phyloP scores from a whole-genome alignment of 2,329 filamentous ascomycete genomes.

The Colletotrichum nymphaeae region DNA sequence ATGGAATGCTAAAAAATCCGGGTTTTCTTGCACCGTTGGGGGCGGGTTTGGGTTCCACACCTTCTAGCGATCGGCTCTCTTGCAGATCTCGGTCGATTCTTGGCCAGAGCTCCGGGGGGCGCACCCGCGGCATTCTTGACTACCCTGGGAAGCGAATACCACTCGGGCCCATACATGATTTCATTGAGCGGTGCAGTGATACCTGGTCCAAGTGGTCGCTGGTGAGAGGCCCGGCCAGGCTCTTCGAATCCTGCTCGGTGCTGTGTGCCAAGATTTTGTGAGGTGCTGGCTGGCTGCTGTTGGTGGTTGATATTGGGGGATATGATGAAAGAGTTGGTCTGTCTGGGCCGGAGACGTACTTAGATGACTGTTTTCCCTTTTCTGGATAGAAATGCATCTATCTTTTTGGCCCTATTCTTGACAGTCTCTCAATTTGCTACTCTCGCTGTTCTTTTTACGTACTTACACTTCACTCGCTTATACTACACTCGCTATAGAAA shows the following conservation, averaged over 20 bases:
- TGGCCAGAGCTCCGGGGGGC: constrained; percentile 14
- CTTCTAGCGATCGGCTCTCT: constrained; percentile 21
- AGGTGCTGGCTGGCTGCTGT: background rate
- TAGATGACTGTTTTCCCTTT: background rate
- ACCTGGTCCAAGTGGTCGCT: too few species aligned
- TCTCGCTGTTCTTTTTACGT: background rate
- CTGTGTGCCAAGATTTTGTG: background rate
- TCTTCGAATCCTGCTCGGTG: background rate
- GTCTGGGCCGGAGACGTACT: background rate
- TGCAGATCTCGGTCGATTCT: constrained; percentile 31
- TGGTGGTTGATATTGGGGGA: background rate
- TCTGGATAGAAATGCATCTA: background rate
- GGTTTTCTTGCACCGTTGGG: constrained; percentile 16
- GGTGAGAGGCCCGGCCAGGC: background rate
- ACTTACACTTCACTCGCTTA: constrained; percentile 9
- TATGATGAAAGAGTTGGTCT: background rate
- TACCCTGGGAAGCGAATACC: constrained; percentile 10
- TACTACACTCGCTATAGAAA: constrained; percentile 1
- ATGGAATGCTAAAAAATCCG: constrained; percentile 25
- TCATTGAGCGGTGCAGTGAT: constrained; percentile 8
- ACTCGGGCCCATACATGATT: constrained; percentile 34
- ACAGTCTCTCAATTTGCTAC: too few species aligned
- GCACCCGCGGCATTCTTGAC: background rate
- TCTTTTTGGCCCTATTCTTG: background rate
- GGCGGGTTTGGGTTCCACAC: background rate